A percentile compares a stretch with the other conserved stretches of the same genome.
Conservation (phyloP, 495 filamentous ascomycete genomes). For the Pseudoneurospora amorphoporcata region DNA sequence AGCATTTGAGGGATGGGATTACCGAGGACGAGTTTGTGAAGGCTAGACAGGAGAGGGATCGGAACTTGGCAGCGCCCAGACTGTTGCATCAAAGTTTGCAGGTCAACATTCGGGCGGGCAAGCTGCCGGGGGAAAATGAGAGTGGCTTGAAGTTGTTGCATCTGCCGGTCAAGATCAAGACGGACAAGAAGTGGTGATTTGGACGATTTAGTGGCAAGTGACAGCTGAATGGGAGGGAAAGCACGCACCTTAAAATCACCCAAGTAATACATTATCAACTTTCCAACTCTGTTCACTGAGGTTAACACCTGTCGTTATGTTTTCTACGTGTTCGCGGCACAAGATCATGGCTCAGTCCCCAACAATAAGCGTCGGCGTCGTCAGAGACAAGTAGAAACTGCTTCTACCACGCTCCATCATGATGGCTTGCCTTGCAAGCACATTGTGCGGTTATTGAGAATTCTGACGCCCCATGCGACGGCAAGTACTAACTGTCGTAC, state of each 20-base stretch:
- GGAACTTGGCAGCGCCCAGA: conserved; percentile 33
- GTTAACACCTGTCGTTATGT: not conserved
- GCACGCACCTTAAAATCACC: not conserved
- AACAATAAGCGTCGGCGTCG: not conserved
- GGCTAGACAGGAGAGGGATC: conserved; percentile 38
- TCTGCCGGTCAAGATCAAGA: conserved; percentile 31
- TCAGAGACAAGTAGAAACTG: not conserved
- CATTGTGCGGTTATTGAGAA: not conserved
- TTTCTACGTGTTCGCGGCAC: not conserved
- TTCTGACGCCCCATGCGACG: not conserved
- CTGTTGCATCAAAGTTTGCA: conserved; percentile 48
- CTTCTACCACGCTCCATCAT: not conserved
- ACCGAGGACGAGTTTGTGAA: conserved; percentile 39
- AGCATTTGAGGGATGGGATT: conserved; percentile 37
- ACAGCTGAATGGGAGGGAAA: not conserved
- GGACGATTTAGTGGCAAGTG: not conserved
- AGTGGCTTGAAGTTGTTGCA: conserved; percentile 30
- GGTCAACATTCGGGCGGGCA: conserved; percentile 47
- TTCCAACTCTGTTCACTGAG: not conserved
- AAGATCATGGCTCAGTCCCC: not conserved
- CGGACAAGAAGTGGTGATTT: not conserved
- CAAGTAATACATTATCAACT: not conserved
- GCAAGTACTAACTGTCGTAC: not conserved
- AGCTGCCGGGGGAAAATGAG: conserved; percentile 28
- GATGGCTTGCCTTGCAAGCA: not conserved